Percentiles rank a stretch among this genome's conserved stretches.
These are phyloP conservation scores for Nannizziopsis barbatae DNA, from an alignment of 2,329 filamentous ascomycete genomes.

Conservation along the genomic window DNA sequence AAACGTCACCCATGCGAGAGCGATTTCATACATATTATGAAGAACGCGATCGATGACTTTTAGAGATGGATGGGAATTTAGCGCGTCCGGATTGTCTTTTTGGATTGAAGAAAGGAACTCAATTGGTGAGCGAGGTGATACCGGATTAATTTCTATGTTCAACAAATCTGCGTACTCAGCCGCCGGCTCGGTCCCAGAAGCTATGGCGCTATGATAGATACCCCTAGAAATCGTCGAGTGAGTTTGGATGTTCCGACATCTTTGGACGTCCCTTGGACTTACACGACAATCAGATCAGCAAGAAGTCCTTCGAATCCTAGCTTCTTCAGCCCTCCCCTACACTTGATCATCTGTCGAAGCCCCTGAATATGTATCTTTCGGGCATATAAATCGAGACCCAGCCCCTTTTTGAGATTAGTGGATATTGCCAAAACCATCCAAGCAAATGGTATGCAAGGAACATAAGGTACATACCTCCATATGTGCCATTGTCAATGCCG, in stretches of 20 bases:
- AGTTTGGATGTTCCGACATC: background rate
- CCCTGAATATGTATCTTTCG: constrained; percentile 3
- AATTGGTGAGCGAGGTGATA: background rate
- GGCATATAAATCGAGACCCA: constrained; percentile 1
- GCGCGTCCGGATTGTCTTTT: background rate
- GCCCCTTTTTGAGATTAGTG: background rate
- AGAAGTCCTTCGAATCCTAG: constrained; percentile 10
- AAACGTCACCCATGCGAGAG: background rate
- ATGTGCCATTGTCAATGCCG: constrained; percentile 8
- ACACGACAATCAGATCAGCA: constrained; percentile 10
- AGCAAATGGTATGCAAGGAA: background rate
- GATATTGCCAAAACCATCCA: background rate
- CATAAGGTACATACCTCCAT: constrained; percentile 8
- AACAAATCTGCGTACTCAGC: background rate
- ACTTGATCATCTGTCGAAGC: constrained; percentile 7
- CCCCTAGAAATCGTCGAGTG: background rate
- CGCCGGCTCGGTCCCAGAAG: background rate
- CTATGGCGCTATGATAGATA: background rate
- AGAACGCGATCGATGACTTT: background rate
- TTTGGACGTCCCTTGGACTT: constrained; percentile 2
- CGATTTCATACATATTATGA: background rate
- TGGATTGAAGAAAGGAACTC: constrained; percentile 1
- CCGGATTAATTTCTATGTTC: background rate
- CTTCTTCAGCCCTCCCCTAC: constrained; percentile 5
- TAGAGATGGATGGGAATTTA: background rate